Conservation (phyloP, 441 rosid species). For the Cnidoscolus chayamansa region DNA sequence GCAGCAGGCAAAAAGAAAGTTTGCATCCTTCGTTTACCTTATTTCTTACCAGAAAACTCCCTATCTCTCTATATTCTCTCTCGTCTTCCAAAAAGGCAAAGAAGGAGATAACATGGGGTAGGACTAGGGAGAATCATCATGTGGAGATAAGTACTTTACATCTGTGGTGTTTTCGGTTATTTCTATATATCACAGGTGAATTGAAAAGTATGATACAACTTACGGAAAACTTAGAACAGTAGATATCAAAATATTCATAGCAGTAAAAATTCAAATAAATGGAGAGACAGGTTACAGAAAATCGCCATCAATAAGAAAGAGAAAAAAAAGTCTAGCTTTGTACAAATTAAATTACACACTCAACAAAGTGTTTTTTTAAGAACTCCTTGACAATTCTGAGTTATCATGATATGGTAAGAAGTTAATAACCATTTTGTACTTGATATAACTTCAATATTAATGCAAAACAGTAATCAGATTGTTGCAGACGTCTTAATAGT, state of each 20-base stretch:
- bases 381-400: background rate
- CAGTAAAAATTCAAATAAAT: background rate
- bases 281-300: background rate
- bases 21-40: constrained; percentile 12
- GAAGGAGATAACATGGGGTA: background rate
- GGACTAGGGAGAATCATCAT: background rate
- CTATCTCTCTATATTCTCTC: background rate
- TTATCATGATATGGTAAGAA: background rate
- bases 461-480: background rate
- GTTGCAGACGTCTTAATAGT: background rate
- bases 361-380: too few species aligned
- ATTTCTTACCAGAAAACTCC: background rate
- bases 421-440: background rate
- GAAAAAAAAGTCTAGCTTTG: background rate
- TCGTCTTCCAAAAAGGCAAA: background rate
- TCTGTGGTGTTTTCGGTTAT: background rate
- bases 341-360: background rate
- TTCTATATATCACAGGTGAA: background rate
- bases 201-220: background rate
- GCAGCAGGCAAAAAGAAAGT: background rate
- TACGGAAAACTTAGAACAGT: background rate
- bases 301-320: background rate
- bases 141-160: constrained; percentile 1
- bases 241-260: background rate
- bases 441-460: background rate